These are phyloP conservation scores for Waltergamsia citrina DNA, from an alignment of 2,329 filamentous ascomycete species.

Conservation along the genomic window DNA sequence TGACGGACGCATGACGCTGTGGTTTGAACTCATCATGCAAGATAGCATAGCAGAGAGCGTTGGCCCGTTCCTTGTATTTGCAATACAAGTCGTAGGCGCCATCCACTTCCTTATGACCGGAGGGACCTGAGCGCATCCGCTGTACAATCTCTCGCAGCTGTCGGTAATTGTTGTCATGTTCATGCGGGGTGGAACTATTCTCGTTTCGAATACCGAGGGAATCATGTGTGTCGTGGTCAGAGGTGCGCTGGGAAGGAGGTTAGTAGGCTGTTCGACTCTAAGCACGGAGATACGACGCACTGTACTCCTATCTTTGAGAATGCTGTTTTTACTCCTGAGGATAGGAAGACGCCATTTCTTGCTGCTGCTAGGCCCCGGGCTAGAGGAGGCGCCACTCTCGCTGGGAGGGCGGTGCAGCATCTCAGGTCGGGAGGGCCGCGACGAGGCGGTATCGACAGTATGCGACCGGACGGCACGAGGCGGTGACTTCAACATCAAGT, in stretches of 20 bases:
- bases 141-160: slow-evolving; percentile 24
- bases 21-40: slow-evolving; percentile 28
- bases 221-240: slow-evolving; percentile 16
- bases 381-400: slow-evolving; percentile 2
- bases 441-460: background rate
- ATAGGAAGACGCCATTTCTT: slow-evolving; percentile 5
- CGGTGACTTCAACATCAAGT: background rate
- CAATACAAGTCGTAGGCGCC: slow-evolving; percentile 32
- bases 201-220: slow-evolving; percentile 15
- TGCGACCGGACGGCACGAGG: background rate
- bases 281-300: slow-evolving; percentile 1
- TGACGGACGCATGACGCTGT: slow-evolving; percentile 9
- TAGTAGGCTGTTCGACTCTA: too few species aligned
- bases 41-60: slow-evolving; percentile 28
- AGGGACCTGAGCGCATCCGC: slow-evolving; percentile 22
- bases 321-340: slow-evolving; percentile 2
- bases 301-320: slow-evolving; percentile 1
- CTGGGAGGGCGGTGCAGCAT: slow-evolving; percentile 5
- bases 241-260: background rate
- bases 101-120: slow-evolving; percentile 27
- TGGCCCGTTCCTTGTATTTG: slow-evolving; percentile 28
- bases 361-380: background rate
- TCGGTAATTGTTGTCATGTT: slow-evolving; percentile 21
- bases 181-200: slow-evolving; percentile 13
- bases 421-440: background rate